Conservation (phyloP, 2,329 filamentous ascomycete species). For the Fusarium mexicanum region DNA sequence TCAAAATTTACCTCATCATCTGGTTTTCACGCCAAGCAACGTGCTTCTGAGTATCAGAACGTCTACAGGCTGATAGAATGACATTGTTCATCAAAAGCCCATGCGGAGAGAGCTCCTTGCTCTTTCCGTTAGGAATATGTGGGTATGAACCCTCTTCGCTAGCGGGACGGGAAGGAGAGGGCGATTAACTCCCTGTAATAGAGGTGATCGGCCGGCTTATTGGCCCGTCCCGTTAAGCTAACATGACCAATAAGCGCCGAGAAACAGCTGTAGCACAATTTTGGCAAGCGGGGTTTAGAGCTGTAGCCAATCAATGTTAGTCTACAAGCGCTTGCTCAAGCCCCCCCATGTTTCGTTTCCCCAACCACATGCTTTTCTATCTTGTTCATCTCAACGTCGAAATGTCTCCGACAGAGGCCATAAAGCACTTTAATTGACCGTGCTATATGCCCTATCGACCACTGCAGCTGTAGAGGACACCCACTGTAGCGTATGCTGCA, state of each 20-base stretch:
- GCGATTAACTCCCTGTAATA: constrained; percentile 50
- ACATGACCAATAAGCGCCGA: constrained; percentile 50
- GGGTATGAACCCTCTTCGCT: constrained; percentile 28
- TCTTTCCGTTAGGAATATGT: constrained; percentile 22
- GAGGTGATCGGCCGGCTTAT: constrained; percentile 49
- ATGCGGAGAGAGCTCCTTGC: constrained; percentile 10
- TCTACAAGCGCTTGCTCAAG: constrained; percentile 25
- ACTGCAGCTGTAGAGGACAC: constrained; percentile 4
- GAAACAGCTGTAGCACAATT: constrained; percentile 45
- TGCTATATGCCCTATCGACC: background rate
- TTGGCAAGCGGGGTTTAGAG: constrained; percentile 13
- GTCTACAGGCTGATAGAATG: constrained; percentile 18
- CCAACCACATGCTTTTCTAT: constrained; percentile 48
- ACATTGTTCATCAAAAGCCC: background rate
- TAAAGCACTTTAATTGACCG: background rate
- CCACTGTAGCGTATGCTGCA: constrained; percentile 13
- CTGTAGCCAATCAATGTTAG: constrained; percentile 17
- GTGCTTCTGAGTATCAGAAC: constrained; percentile 3
- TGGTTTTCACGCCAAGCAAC: constrained; percentile 10
- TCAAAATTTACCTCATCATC: constrained; percentile 14
- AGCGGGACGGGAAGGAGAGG: constrained; percentile 43
- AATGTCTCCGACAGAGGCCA: background rate
- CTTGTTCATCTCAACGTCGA: constrained; percentile 26
- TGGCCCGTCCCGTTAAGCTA: constrained; percentile 42
- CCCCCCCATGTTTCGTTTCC: constrained; percentile 39